These are phyloP conservation scores for Eucalyptus grandis DNA, from an alignment of 345 rosid species.

Conservation along the genomic window DNA sequence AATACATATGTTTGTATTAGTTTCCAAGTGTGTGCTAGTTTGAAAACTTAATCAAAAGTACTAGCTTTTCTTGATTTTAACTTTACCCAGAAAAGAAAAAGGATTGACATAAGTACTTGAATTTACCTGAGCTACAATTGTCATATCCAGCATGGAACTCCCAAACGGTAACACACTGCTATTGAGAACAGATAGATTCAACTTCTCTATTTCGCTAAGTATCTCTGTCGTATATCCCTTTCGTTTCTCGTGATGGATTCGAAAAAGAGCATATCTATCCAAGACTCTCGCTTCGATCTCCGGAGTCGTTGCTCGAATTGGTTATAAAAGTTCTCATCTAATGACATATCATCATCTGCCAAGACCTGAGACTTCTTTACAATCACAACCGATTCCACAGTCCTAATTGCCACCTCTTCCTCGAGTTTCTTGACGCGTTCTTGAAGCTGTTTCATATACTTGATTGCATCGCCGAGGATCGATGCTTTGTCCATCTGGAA, in stretches of 20 bases:
- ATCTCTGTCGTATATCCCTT: constrained; percentile 25
- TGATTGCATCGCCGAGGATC: constrained; percentile 52
- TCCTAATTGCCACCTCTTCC: constrained; percentile 32
- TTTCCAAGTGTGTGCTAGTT: neutral
- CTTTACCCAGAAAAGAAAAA: neutral
- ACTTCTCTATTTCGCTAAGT: constrained; percentile 34
- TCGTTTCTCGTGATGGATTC: constrained; percentile 54
- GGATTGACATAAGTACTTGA: neutral
- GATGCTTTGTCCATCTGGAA: constrained; percentile 62
- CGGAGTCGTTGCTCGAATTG: constrained; percentile 9
- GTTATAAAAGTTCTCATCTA: constrained; percentile 11
- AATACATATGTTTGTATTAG: neutral
- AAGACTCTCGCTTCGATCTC: constrained; percentile 65
- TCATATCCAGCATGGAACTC: constrained; percentile 39
- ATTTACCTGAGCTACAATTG: constrained; percentile 58
- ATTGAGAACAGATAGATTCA: constrained; percentile 24
- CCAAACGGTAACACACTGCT: constrained; percentile 51
- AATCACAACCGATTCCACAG: constrained; percentile 31
- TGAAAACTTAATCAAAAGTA: neutral
- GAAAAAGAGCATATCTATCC: constrained; percentile 36
- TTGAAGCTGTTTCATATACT: constrained; percentile 53
- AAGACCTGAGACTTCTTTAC: constrained; percentile 39
- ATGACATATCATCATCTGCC: constrained; percentile 24
- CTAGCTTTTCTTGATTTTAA: neutral
- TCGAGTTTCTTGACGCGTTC: constrained; percentile 49